Conservation (phyloP, 345 rosid species). For the Citrus medica region DNA sequence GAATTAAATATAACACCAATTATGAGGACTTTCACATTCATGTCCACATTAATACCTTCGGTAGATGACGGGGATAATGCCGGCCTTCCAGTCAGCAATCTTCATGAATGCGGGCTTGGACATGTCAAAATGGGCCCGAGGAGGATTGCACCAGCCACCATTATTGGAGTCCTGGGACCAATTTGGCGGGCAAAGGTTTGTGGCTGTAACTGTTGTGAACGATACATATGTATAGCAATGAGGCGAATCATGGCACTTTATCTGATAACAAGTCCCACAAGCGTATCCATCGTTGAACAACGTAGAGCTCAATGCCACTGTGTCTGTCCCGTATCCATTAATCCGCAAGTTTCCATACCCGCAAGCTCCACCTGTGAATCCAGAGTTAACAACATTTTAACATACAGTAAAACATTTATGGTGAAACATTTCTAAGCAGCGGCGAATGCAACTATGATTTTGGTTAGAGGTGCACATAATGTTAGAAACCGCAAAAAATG, state of each 20-base stretch:
- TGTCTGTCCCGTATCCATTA: constrained; percentile 65
- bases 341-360: constrained; percentile 67
- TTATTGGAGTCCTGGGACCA: constrained; percentile 57
- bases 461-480: too few relatives aligned
- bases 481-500: too few relatives aligned
- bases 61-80: constrained; percentile 69
- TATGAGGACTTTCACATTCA: too few relatives aligned
- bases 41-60: constrained; percentile 39
- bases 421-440: too few relatives aligned
- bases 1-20: too few relatives aligned
- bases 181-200: constrained; percentile 86
- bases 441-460: too few relatives aligned
- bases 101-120: constrained; percentile 88
- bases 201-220: constrained; percentile 60
- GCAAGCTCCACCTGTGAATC: constrained; percentile 72
- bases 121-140: constrained; percentile 78
- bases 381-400: background rate
- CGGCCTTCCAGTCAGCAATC: constrained; percentile 80
- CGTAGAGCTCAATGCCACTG: constrained; percentile 65
- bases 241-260: constrained; percentile 55
- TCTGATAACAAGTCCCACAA: constrained; percentile 79
- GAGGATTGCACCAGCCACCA: constrained; percentile 97
- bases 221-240: constrained; percentile 41
- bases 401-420: background rate
- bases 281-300: constrained; percentile 68